phyloP scores from a whole-genome alignment of 2,329 filamentous ascomycete species.

The Stagonosporopsis cucurbitacearum region DNA sequence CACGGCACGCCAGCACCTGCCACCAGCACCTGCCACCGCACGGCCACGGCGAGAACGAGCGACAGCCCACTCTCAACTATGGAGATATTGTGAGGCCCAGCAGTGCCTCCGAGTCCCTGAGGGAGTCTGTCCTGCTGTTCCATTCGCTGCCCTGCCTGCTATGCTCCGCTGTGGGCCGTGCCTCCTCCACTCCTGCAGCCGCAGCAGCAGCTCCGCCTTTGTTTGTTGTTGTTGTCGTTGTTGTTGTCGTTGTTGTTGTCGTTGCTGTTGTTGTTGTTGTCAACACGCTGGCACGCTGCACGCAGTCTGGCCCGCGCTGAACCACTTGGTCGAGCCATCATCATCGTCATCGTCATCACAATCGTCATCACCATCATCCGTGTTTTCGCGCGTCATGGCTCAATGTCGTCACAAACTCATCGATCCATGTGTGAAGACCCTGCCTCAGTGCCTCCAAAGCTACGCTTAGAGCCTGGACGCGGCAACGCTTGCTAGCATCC shows the following conservation, averaged over 20 bases:
- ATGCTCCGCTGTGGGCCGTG: slow-evolving; percentile 29
- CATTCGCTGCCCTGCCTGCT: slow-evolving; percentile 32
- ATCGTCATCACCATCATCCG: no score
- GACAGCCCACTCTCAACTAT: slow-evolving; percentile 15
- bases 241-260: neutral
- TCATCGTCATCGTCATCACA: no score
- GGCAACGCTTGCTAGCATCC: slow-evolving; percentile 23
- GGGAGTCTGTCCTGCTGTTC: slow-evolving; percentile 15
- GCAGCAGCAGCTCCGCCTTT: neutral
- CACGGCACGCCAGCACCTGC: no score
- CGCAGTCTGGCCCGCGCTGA: neutral
- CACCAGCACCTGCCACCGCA: no score
- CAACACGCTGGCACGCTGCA: slow-evolving; percentile 10
- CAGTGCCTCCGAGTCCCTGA: slow-evolving; percentile 21
- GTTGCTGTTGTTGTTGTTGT: neutral
- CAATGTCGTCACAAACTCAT: slow-evolving; percentile 16
- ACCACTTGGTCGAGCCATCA: neutral
- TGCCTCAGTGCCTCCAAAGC: no score
- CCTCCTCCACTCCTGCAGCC: slow-evolving; percentile 26
- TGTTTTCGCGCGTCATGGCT: neutral
- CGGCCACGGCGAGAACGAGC: slow-evolving; percentile 27
- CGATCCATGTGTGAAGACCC: slow-evolving; percentile 18
- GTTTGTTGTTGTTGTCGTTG: slow-evolving; percentile 8
- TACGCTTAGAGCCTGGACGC: slow-evolving; percentile 14
- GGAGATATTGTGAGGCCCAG: slow-evolving; percentile 18